Evolutionary conservation across 306 rosid species (phyloP), one percentile per base, ranked within the genome.

Genomic region (Cicer chorassanicum): DNA sequence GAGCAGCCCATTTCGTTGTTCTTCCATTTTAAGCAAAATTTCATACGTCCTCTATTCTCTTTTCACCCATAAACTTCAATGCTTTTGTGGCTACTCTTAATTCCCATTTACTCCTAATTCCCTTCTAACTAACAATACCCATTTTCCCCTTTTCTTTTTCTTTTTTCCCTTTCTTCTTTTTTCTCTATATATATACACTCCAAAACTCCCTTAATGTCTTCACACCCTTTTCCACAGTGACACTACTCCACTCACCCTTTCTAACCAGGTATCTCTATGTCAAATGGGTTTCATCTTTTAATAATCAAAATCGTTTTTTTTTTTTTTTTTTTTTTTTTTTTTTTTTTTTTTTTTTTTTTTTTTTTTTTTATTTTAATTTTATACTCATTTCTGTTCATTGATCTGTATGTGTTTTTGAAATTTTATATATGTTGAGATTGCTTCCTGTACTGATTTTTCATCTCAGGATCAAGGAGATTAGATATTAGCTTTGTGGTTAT

Each of bases 211-310:
- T 79, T 49, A 81, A 84, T 85, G 87, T 72, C 42, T 78, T 53
- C 64, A 56, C 34, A 80, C 89, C 85, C 85, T 75, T 91, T 84
- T 84, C 65, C 76, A 44, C 60, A 55, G 41, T 84, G 57, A 77
- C 83, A 1, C 84, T 76, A 48, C 7, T 71, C 40, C 57, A 74
- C 14, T 55, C 79, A 72, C 24, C 59, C 78, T 72, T 78, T 45
- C 63, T 54, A 8, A 14, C 65, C 21, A 91, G 97, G 97, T 88
- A 62, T 51, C 49, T 82, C 16, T 82, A 1, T 65, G 16, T 45
- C 1, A 9, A 45, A 42, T 87, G 70, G 84, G 79, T 86, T 61
- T 84, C 65, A 7, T 48, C 60, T 56, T 79, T 50, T 70, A 64
- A 76, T 79, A 56, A 7, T 16, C 42, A 21, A 68, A 79, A 65